Percentiles rank a stretch among this genome's conserved stretches.
Conservation (phyloP, 2,329 filamentous ascomycete species). For the Furcasterigmium furcatum region DNA sequence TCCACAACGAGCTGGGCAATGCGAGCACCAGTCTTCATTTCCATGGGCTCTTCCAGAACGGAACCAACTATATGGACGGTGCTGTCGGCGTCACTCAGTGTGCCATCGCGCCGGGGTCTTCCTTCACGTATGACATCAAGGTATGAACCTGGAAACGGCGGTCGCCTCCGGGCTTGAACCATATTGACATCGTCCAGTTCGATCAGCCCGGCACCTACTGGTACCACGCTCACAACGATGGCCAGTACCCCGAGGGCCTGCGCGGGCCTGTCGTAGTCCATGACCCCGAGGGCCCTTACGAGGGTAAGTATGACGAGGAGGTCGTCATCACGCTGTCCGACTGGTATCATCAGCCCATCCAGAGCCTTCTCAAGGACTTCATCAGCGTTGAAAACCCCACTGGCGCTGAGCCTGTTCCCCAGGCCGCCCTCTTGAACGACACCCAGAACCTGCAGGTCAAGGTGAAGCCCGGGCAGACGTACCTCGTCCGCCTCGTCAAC, state of each 20-base stretch:
- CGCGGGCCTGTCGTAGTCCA: conserved; percentile 54
- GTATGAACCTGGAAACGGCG: conserved; percentile 24
- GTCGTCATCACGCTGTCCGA: conserved; percentile 55
- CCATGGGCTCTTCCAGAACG: conserved; percentile 60
- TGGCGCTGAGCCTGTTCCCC: conserved; percentile 53
- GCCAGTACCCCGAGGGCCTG: conserved; percentile 57
- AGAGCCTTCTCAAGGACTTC: conserved; percentile 41
- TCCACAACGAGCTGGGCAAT: conserved; percentile 48
- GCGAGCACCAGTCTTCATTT: conserved; percentile 53
- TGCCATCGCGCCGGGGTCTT: conserved; percentile 58
- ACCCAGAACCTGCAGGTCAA: conserved; percentile 36
- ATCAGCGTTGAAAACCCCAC: conserved; percentile 41
- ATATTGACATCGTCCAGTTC: conserved; percentile 3
- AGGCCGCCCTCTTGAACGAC: conserved; percentile 52
- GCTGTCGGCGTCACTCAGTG: conserved; percentile 55
- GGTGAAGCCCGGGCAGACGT: conserved; percentile 46
- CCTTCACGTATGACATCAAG: conserved; percentile 56
- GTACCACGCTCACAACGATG: conserved; percentile 48
- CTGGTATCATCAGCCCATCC: conserved; percentile 59
- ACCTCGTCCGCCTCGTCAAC: conserved; percentile 51
- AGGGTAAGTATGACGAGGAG: conserved; percentile 47
- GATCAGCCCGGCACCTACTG: conserved; percentile 41
- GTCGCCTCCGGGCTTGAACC: neutral
- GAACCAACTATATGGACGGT: conserved; percentile 59
- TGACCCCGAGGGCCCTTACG: conserved; percentile 46